These are phyloP conservation scores for Cystofilobasidium bisporidii DNA, from an alignment of 768 basidiomycete species.

Conservation along the genomic window DNA sequence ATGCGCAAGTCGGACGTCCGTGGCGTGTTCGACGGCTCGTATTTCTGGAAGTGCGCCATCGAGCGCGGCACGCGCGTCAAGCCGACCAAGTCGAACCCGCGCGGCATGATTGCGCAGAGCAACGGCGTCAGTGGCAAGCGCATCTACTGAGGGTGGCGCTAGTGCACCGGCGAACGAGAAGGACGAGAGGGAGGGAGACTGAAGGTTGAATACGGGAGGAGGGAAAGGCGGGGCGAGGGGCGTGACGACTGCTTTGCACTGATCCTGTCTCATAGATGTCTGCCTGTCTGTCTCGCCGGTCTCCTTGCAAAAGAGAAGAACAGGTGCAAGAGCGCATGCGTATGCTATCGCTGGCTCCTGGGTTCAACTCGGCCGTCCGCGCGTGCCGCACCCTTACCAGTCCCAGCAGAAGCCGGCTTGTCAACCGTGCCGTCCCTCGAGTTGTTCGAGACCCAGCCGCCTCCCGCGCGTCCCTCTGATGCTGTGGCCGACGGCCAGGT, in stretches of 20 bases:
- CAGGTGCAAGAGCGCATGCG: too few relatives aligned
- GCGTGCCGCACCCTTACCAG: too few relatives aligned
- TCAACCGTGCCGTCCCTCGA: too few relatives aligned
- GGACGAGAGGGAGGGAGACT: neutral
- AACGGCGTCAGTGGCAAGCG: conserved; percentile 3
- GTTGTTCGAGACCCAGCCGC: too few relatives aligned
- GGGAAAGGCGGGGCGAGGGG: too few relatives aligned
- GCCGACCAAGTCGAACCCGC: conserved; percentile 4
- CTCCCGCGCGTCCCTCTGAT: too few relatives aligned
- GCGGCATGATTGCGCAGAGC: neutral
- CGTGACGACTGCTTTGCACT: neutral
- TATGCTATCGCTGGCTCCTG: too few relatives aligned
- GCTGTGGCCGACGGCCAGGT: too few relatives aligned
- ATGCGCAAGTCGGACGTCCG: conserved; percentile 45
- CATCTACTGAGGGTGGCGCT: neutral
- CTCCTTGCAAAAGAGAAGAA: too few relatives aligned
- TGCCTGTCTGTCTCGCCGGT: neutral
- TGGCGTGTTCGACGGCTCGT: conserved; percentile 41
- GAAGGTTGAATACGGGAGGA: too few relatives aligned
- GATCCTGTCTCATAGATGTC: neutral
- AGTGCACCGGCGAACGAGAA: neutral
- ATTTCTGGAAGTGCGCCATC: conserved; percentile 1
- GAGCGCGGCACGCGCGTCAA: conserved; percentile 1
- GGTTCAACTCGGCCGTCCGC: too few relatives aligned
- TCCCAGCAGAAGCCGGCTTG: too few relatives aligned